Conservation (phyloP, 2,329 filamentous ascomycete species). For the Trichoderma sp. region DNA sequence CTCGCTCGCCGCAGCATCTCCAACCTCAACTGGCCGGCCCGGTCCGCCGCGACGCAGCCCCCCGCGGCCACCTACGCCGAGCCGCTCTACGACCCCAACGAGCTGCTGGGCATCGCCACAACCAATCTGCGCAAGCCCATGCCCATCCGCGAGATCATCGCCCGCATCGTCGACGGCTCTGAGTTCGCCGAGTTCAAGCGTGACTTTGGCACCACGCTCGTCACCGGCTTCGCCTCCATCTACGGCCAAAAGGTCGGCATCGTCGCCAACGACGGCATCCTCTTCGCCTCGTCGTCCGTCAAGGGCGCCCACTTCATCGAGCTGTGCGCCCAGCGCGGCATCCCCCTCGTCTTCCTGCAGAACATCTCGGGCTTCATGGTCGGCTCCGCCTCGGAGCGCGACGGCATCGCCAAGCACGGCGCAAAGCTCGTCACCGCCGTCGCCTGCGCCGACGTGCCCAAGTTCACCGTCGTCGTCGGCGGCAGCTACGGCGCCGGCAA, state of each 20-base stretch:
- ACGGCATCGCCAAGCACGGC: slow-evolving; percentile 96
- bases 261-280: slow-evolving; percentile 91
- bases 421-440: slow-evolving; percentile 96
- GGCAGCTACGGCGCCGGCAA: slow-evolving; percentile 92
- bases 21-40: slow-evolving; percentile 83
- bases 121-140: slow-evolving; percentile 86
- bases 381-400: slow-evolving; percentile 83
- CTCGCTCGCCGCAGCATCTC: slow-evolving; percentile 78
- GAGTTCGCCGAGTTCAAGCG: slow-evolving; percentile 93
- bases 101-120: slow-evolving; percentile 84
- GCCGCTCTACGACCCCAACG: slow-evolving; percentile 73
- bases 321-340: slow-evolving; percentile 82
- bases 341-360: slow-evolving; percentile 89
- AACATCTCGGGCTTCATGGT: slow-evolving; percentile 99
- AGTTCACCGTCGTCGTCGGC: slow-evolving; percentile 96
- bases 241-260: slow-evolving; percentile 90
- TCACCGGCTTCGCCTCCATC: slow-evolving; percentile 87
- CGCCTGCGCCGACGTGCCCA: slow-evolving; percentile 88
- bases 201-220: slow-evolving; percentile 81
- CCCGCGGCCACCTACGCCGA: slow-evolving; percentile 57
- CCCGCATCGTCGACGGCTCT: slow-evolving; percentile 86
- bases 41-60: slow-evolving; percentile 36
- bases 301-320: slow-evolving; percentile 98
- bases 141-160: slow-evolving; percentile 85
- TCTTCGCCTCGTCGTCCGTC: slow-evolving; percentile 82